A percentile compares a stretch with the other conserved stretches of the same genome.
These are phyloP conservation scores for Chenopodium quinoa DNA, from an alignment of 148 eudicot genomes.

Conservation along the genomic window DNA sequence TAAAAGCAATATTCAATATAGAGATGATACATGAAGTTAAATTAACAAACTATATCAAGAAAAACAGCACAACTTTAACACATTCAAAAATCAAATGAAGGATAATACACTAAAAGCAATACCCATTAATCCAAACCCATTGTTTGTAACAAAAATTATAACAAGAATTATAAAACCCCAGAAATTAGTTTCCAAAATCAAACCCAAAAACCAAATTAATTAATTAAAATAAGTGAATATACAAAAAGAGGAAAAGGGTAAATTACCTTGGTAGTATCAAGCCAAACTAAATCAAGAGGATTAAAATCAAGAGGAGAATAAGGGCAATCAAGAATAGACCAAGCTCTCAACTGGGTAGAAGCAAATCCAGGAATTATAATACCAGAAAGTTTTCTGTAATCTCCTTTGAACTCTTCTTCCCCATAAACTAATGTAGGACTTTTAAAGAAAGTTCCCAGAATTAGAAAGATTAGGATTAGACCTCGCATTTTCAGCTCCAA, in stretches of 20 bases:
- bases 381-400: constrained; percentile 61
- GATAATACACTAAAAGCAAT: neutral
- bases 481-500: constrained; percentile 41
- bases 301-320: constrained; percentile 94
- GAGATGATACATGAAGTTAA: neutral
- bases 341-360: constrained; percentile 90
- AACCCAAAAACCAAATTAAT: no score
- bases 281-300: constrained; percentile 99
- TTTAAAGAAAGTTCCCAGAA: constrained; percentile 28
- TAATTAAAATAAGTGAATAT: no score
- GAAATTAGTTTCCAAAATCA: neutral
- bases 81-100: neutral
- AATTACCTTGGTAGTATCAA: constrained; percentile 80
- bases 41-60: neutral
- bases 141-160: no score
- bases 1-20: neutral
- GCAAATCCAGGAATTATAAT: constrained; percentile 95
- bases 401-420: constrained; percentile 47
- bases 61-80: neutral
- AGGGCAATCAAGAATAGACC: constrained; percentile 96
- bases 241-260: no score
- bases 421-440: constrained; percentile 5
- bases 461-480: constrained; percentile 25
- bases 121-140: neutral
- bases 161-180: neutral